Percentiles rank a stretch among this genome's conserved stretches.
Evolutionary conservation across 2,329 filamentous ascomycete genomes (phyloP).

Genomic region (Beauveria australis): DNA sequence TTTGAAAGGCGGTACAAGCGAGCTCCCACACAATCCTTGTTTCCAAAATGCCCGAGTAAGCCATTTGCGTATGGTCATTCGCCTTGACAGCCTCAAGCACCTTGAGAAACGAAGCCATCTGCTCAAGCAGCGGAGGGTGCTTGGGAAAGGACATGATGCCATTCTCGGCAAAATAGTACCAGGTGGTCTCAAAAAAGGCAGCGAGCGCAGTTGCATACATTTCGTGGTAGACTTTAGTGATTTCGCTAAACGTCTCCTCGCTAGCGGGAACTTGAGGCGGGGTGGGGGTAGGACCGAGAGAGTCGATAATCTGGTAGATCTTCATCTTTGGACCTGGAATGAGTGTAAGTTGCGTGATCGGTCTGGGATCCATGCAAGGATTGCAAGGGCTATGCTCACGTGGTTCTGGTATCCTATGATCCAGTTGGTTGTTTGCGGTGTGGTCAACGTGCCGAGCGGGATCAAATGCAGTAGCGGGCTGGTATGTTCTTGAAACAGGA

Average conservation of each 20-base stretch:
- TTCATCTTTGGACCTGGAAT: constrained; percentile 55
- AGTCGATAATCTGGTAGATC: constrained; percentile 63
- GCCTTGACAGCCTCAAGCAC: constrained; percentile 40
- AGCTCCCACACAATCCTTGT: constrained; percentile 53
- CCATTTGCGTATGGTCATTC: constrained; percentile 44
- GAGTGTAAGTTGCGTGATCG: constrained; percentile 14
- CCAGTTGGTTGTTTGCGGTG: neutral
- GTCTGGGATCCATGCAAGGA: constrained; percentile 8
- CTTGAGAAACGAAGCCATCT: constrained; percentile 58
- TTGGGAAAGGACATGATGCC: constrained; percentile 38
- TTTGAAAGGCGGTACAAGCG: constrained; percentile 39
- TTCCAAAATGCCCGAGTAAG: constrained; percentile 46
- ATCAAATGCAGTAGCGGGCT: neutral
- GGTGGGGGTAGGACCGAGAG: constrained; percentile 52
- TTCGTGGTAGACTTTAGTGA: constrained; percentile 63
- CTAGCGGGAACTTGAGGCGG: constrained; percentile 43
- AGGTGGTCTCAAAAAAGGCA: constrained; percentile 71
- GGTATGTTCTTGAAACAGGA: neutral
- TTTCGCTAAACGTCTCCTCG: constrained; percentile 51
- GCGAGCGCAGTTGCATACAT: constrained; percentile 70
- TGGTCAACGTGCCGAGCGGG: neutral
- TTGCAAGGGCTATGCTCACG: neutral
- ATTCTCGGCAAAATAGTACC: constrained; percentile 56
- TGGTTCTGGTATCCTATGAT: constrained; percentile 1
- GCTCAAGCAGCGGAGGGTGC: constrained; percentile 52